Evolutionary conservation across 2,329 filamentous ascomycete species (phyloP).

Genomic region (Fusarium lyarnte): DNA sequence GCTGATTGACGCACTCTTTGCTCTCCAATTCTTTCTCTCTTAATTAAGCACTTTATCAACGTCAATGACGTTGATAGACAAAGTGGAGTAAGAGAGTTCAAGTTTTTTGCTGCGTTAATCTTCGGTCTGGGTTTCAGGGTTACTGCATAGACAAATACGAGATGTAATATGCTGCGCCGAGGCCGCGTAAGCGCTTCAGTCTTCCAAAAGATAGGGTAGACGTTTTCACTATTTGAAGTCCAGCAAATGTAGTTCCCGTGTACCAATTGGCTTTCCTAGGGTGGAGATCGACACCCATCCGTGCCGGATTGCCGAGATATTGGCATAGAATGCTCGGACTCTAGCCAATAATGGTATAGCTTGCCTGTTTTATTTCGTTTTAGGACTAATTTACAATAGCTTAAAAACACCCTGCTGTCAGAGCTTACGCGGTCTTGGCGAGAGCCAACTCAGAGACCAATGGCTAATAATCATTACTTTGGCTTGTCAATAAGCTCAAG

Average conservation of each 20-base stretch:
- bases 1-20: background rate
- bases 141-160: background rate
- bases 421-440: background rate
- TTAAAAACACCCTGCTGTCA: background rate
- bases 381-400: background rate
- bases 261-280: background rate
- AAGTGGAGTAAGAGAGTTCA: background rate
- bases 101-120: background rate
- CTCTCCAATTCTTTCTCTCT: background rate
- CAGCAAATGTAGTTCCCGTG: background rate
- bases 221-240: background rate
- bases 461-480: background rate
- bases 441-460: background rate
- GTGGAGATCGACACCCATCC: background rate
- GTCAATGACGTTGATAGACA: background rate
- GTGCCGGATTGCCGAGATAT: background rate
- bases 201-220: background rate
- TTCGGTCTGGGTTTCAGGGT: background rate
- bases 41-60: no score
- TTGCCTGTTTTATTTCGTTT: background rate
- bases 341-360: background rate
- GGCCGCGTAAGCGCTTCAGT: background rate
- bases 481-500: background rate
- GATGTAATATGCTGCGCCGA: background rate
- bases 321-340: background rate